These are phyloP conservation scores for Sclerotinia spermophila DNA, from an alignment of 2,329 filamentous ascomycete species.

Conservation along the genomic window DNA sequence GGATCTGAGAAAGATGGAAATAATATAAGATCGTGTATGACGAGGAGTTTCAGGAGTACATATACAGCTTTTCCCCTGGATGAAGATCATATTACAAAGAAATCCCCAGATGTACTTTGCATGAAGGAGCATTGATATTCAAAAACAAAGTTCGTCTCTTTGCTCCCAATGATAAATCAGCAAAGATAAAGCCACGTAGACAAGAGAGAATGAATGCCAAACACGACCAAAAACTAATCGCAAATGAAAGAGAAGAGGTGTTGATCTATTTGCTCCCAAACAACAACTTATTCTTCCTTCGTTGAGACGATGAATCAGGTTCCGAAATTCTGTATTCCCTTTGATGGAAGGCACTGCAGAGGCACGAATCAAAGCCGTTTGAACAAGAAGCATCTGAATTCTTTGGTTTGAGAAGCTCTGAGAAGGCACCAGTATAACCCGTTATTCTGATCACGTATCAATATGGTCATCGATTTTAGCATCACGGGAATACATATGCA, in stretches of 20 bases:
- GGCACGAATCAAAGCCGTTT: not conserved
- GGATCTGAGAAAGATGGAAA: not conserved
- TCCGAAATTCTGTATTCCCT: too few species aligned
- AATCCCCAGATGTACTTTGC: not conserved
- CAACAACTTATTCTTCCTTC: not conserved
- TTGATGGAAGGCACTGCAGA: not conserved
- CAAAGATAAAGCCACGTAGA: not conserved
- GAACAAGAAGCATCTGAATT: too few species aligned
- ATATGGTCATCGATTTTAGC: too few species aligned
- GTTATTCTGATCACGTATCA: too few species aligned
- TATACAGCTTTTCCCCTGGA: not conserved
- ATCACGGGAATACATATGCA: too few species aligned
- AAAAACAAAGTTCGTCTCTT: not conserved
- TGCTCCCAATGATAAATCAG: not conserved
- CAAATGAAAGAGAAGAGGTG: not conserved
- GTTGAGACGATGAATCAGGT: not conserved
- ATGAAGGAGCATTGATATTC: not conserved
- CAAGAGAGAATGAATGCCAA: fast-evolving
- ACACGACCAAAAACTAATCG: not conserved
- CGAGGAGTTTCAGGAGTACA: not conserved
- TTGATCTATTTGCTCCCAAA: not conserved
- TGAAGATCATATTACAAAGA: not conserved
- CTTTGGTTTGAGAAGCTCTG: too few species aligned
- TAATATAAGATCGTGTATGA: fast-evolving
- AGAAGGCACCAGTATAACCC: too few species aligned